A percentile compares a stretch with the other conserved stretches of the same genome.
phyloP scores from a whole-genome alignment of 192 early-diverging fungal species.

The Linnemannia elongata region DNA sequence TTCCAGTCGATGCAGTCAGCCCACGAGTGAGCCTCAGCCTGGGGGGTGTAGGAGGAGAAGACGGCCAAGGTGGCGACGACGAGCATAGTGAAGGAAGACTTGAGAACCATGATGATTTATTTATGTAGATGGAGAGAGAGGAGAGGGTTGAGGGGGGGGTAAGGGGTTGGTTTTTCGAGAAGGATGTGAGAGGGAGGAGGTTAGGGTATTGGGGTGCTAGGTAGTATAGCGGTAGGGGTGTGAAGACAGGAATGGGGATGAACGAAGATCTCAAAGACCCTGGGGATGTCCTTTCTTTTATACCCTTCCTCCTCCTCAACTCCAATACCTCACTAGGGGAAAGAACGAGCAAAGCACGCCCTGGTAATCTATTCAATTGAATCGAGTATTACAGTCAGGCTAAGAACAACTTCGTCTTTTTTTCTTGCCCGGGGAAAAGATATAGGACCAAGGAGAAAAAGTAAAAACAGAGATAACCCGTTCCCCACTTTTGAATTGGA shows the following conservation, averaged over 20 bases:
- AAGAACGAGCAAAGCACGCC: too few species aligned
- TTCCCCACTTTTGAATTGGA: not conserved
- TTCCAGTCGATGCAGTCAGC: constrained; percentile 55
- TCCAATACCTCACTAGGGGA: too few species aligned
- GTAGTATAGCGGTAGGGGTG: too few species aligned
- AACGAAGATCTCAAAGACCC: not conserved
- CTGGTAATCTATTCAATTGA: too few species aligned
- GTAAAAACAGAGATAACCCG: not conserved
- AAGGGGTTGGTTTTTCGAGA: not conserved
- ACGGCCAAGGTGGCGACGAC: constrained; percentile 47
- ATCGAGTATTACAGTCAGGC: too few species aligned
- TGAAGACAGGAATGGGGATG: not conserved
- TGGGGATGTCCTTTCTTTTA: not conserved
- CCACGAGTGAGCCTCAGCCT: constrained; percentile 56
- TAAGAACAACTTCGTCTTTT: too few species aligned
- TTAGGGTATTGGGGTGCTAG: too few species aligned
- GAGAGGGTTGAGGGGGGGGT: not conserved
- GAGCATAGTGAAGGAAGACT: constrained; percentile 41
- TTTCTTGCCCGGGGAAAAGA: too few species aligned
- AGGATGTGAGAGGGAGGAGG: not conserved
- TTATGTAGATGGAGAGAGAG: not conserved
- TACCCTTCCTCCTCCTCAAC: not conserved
- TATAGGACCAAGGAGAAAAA: not conserved
- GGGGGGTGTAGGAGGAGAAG: constrained; percentile 27
- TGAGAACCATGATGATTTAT: constrained; percentile 44